Percentiles rank a stretch among this genome's conserved stretches.
These are phyloP conservation scores for Aspergillus nanangensis DNA, from an alignment of 495 filamentous ascomycete genomes.

Conservation along the genomic window DNA sequence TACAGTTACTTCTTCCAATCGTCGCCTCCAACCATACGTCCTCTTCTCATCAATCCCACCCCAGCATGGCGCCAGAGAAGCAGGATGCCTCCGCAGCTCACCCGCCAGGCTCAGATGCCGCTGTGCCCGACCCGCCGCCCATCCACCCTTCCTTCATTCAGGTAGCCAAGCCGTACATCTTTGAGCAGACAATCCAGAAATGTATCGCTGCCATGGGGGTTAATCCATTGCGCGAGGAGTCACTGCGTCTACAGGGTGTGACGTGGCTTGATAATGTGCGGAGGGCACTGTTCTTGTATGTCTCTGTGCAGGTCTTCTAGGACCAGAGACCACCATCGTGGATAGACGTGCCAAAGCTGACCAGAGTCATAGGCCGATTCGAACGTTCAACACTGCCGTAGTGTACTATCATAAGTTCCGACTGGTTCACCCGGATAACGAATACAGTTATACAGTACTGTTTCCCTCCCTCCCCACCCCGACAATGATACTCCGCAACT, in stretches of 20 bases:
- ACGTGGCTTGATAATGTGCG: constrained; percentile 78
- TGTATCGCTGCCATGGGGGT: constrained; percentile 52
- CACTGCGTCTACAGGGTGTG: constrained; percentile 67
- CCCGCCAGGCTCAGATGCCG: constrained; percentile 8
- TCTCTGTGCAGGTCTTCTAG: constrained; percentile 3
- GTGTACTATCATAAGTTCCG: constrained; percentile 89
- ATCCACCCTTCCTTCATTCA: constrained; percentile 71
- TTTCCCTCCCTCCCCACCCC: neutral
- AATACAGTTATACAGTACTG: constrained; percentile 56
- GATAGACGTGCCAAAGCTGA: neutral
- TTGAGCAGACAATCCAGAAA: constrained; percentile 56
- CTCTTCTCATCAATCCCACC: neutral
- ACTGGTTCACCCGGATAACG: constrained; percentile 66
- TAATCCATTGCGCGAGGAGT: constrained; percentile 62
- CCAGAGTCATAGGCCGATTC: constrained; percentile 57
- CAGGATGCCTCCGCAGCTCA: constrained; percentile 14
- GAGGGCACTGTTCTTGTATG: constrained; percentile 64
- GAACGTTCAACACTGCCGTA: constrained; percentile 78
- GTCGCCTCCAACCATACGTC: neutral
- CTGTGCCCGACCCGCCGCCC: constrained; percentile 29
- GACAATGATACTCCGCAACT: too few relatives aligned
- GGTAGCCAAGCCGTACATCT: constrained; percentile 64
- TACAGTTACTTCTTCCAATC: too few relatives aligned
- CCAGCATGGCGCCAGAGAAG: constrained; percentile 22
- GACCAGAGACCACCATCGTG: neutral